phyloP scores from a whole-genome alignment of 2,329 filamentous ascomycete genomes.

The Ascochyta fabae region DNA sequence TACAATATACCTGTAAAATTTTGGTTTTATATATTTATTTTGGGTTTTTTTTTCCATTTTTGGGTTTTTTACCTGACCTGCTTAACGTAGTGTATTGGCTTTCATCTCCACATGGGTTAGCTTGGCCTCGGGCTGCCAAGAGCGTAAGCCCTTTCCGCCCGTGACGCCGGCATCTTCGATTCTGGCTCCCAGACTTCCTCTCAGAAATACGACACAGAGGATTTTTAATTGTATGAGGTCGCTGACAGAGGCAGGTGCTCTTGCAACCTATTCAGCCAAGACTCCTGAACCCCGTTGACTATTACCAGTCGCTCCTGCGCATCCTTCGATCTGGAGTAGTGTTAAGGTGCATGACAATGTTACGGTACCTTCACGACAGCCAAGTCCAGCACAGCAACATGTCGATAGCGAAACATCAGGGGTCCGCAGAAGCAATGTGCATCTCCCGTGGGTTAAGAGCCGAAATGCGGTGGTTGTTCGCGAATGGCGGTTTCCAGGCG shows the following conservation, averaged over 20 bases:
- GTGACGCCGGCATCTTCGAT: slow-evolving; percentile 5
- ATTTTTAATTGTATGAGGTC: not conserved
- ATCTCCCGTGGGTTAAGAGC: slow-evolving; percentile 10
- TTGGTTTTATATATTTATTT: too few relatives aligned
- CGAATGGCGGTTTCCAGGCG: not conserved
- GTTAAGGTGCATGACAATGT: not conserved
- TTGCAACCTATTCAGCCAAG: not conserved
- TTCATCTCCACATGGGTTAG: slow-evolving; percentile 17
- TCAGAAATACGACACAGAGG: slow-evolving; percentile 4
- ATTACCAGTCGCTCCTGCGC: not conserved
- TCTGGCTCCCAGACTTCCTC: slow-evolving; percentile 5
- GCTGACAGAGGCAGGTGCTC: slow-evolving; percentile 11
- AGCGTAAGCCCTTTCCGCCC: slow-evolving; percentile 7
- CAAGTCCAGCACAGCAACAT: not conserved
- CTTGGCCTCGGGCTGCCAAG: slow-evolving; percentile 17
- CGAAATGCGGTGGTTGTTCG: not conserved
- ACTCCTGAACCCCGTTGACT: not conserved
- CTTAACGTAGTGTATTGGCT: too few relatives aligned
- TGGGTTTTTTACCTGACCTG: too few relatives aligned
- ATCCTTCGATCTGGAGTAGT: not conserved
- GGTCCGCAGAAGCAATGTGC: slow-evolving; percentile 6
- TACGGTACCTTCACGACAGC: slow-evolving; percentile 7
- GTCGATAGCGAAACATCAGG: slow-evolving; percentile 12
- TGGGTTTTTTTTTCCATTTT: too few relatives aligned
- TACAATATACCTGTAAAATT: too few relatives aligned